A percentile compares a stretch with the other conserved stretches of the same genome.
Conservation (phyloP, 768 basidiomycete genomes). For the Termitomyces sp. region DNA sequence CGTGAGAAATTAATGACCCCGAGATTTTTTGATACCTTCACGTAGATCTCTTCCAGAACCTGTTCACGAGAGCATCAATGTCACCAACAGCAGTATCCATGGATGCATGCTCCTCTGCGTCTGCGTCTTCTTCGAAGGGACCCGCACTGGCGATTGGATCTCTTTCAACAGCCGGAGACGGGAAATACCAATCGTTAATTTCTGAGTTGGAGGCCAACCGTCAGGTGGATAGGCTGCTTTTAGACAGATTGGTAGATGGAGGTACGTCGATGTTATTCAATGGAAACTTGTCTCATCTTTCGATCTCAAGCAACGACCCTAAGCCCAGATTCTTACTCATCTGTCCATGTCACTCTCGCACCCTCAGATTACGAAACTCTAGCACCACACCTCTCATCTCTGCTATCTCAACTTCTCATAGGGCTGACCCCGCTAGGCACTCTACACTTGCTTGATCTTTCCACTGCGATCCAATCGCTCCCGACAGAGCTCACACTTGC, state of each 20-base stretch:
- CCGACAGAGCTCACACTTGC: slow-evolving; percentile 56
- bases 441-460: slow-evolving; percentile 57
- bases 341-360: slow-evolving; percentile 65
- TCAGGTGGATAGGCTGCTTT: slow-evolving; percentile 70
- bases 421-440: slow-evolving; percentile 66
- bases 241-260: slow-evolving; percentile 77
- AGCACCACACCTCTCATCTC: slow-evolving; percentile 41
- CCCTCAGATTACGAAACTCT: slow-evolving; percentile 57
- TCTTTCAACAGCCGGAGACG: slow-evolving; percentile 70
- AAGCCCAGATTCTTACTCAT: slow-evolving; percentile 48
- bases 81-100: slow-evolving; percentile 53
- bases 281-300: slow-evolving; percentile 6
- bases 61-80: slow-evolving; percentile 31
- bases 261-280: slow-evolving; percentile 38
- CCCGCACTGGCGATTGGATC: slow-evolving; percentile 73
- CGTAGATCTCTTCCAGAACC: background rate
- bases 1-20: background rate
- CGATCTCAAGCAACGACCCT: slow-evolving; percentile 49
- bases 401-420: slow-evolving; percentile 56
- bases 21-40: background rate
- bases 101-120: slow-evolving; percentile 15
- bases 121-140: slow-evolving; percentile 30
- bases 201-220: slow-evolving; percentile 49
- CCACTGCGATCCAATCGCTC: slow-evolving; percentile 36
- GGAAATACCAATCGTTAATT: slow-evolving; percentile 70